Percentiles rank a stretch among this genome's conserved stretches.
These are phyloP conservation scores for Kazachstania martiniae DNA, from an alignment of 805 yeast genomes.

Conservation along the genomic window DNA sequence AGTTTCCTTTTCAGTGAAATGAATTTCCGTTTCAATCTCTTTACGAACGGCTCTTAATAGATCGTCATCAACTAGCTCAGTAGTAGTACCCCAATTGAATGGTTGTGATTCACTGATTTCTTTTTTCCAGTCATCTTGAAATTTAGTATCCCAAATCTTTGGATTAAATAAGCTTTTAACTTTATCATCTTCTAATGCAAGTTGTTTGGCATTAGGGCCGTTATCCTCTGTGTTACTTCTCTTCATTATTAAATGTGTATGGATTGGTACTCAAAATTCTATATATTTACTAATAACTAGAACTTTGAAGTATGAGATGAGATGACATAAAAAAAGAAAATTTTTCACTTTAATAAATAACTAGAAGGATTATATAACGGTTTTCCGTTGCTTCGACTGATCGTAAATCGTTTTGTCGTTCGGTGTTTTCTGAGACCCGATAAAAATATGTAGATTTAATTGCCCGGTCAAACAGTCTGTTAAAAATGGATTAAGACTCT, in stretches of 20 bases:
- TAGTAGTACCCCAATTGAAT: constrained; percentile 82
- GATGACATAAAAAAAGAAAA: too few species aligned
- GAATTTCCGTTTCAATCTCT: constrained; percentile 74
- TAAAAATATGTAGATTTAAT: too few species aligned
- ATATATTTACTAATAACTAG: too few species aligned
- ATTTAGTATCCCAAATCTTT: constrained; percentile 37
- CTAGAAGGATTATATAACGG: too few species aligned
- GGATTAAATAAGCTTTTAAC: constrained; percentile 34
- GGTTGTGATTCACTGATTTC: constrained; percentile 55
- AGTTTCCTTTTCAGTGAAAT: constrained; percentile 91
- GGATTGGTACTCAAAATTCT: too few species aligned
- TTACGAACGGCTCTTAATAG: constrained; percentile 68
- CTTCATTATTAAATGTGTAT: constrained; percentile 2
- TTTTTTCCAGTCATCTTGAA: constrained; percentile 30
- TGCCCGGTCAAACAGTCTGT: too few species aligned
- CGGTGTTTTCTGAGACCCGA: too few species aligned
- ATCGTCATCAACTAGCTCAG: constrained; percentile 61
- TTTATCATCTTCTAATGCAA: constrained; percentile 20
- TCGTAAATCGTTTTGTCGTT: too few species aligned
- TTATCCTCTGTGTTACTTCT: background rate
- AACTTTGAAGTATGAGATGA: too few species aligned
- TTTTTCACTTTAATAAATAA: too few species aligned
- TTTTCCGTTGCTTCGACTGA: too few species aligned
- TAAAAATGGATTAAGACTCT: too few species aligned
- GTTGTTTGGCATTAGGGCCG: constrained; percentile 8